Conservation (phyloP, 257 asterid species). For the Solanum rostratum region DNA sequence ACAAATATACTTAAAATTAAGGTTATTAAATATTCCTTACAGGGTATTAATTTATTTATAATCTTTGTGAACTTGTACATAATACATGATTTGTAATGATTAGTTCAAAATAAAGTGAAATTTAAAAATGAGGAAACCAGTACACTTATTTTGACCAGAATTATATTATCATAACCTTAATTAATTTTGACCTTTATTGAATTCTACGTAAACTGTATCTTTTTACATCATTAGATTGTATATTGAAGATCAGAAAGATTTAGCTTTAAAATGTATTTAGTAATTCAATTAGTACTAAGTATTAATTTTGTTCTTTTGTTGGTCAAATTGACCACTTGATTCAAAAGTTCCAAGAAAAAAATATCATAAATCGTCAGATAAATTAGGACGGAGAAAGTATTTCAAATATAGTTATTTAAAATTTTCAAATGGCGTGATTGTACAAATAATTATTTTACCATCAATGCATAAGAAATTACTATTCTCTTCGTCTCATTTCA, state of each 20-base stretch:
- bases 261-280: not conserved
- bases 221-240: not conserved
- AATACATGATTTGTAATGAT: constrained; percentile 19
- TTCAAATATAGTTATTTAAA: not conserved
- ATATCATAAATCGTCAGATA: too few species aligned
- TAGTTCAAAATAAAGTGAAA: not conserved
- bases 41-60: not conserved
- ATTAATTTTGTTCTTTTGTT: not conserved
- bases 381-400: accelerated
- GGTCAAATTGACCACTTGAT: not conserved
- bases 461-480: not conserved
- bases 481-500: too few species aligned
- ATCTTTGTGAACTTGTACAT: not conserved
- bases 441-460: not conserved
- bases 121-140: not conserved
- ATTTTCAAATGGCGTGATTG: not conserved
- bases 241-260: not conserved
- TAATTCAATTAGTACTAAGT: not conserved
- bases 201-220: not conserved
- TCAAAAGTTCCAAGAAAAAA: not conserved
- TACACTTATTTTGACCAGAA: not conserved
- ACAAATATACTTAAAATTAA: not conserved
- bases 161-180: not conserved
- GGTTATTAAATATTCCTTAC: not conserved
- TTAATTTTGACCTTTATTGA: not conserved